Conservation (phyloP, 345 rosid genomes). For the Adansonia digitata region DNA sequence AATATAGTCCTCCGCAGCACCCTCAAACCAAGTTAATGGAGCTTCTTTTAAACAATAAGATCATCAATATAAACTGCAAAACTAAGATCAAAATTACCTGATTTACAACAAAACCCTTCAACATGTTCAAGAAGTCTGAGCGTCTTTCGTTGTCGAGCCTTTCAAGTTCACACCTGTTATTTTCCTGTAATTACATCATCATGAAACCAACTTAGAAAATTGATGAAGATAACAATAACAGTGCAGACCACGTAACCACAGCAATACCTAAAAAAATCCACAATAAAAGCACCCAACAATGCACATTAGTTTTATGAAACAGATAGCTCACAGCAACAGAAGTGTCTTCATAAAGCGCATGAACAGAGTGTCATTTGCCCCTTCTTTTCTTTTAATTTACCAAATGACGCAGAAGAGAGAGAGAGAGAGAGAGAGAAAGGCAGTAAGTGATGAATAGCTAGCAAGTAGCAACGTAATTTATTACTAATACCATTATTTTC, state of each 20-base stretch:
- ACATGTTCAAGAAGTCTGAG: conserved; percentile 75
- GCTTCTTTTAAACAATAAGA: not conserved
- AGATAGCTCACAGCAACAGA: not conserved
- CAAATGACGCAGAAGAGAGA: not conserved
- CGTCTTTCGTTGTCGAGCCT: conserved; percentile 82
- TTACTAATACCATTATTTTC: not conserved
- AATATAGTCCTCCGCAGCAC: not conserved
- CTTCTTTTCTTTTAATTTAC: not conserved
- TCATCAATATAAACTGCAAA: not conserved
- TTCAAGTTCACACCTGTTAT: conserved; percentile 74
- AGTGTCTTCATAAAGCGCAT: not conserved
- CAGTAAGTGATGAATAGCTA: not conserved
- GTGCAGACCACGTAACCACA: not conserved
- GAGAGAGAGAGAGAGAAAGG: not conserved
- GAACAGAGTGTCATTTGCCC: not conserved
- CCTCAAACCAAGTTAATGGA: not conserved
- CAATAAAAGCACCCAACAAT: not conserved
- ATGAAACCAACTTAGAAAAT: not conserved
- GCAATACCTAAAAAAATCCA: not conserved
- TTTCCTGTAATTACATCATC: conserved; percentile 50
- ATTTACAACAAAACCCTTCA: conserved; percentile 85
- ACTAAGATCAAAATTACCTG: conserved; percentile 46
- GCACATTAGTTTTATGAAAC: not conserved
- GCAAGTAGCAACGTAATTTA: no score
- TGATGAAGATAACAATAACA: no score